Base-by-base conservation (phyloP, 2,329 filamentous ascomycete species). In the Onygena corvina region DNA sequence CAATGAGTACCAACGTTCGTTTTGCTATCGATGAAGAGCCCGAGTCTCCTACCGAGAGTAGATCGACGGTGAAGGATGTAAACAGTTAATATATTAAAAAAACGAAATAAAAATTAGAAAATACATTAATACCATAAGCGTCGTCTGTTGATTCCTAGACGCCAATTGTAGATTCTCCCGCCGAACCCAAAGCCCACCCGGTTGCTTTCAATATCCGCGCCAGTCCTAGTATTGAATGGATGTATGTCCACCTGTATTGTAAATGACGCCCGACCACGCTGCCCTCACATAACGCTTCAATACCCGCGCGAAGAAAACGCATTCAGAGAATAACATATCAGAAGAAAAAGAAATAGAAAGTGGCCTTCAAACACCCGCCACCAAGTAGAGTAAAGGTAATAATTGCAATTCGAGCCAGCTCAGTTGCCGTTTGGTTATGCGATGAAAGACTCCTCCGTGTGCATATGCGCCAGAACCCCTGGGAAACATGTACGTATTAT, bases 1-100 rank as follows among this genome's bases (percentile, higher is more conserved):
- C 57, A 23, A 29, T 57, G 20, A 61, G 60, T n/a, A 62, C 62
- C 23, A 68, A 59, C 50, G 67, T 69, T 35, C 65, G 67, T 7
- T 69, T 69, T 49, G 66, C 50, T 12, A 51, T 61, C 31, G 65
- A 68, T 47, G 61, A 67, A 45, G 65, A 67, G 36, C 66, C 66
- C 2, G 61, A 66, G 50, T 68, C 66, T 30, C 67, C 67, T 5
- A 65, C 61, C 3, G 65, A 67, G 45, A 64, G 64, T 25, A 60
- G 64, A 49, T 68, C 66, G 8, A 42, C 38, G 14, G 21, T 8
- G 12, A 42, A 21, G 21, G 38, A 42, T 3, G 6, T 42, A 27
- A 42, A 42, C 21, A 7, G 25, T 7, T 42, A 27, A 27, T 8
- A 11, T 21, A 14, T n/a, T 25, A 42, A 29, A 2, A n/a, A 7